Evolutionary conservation across 257 asterid genomes (phyloP), one percentile per base, ranked within the genome.

Genomic region (Salvia miltiorrhiza): DNA sequence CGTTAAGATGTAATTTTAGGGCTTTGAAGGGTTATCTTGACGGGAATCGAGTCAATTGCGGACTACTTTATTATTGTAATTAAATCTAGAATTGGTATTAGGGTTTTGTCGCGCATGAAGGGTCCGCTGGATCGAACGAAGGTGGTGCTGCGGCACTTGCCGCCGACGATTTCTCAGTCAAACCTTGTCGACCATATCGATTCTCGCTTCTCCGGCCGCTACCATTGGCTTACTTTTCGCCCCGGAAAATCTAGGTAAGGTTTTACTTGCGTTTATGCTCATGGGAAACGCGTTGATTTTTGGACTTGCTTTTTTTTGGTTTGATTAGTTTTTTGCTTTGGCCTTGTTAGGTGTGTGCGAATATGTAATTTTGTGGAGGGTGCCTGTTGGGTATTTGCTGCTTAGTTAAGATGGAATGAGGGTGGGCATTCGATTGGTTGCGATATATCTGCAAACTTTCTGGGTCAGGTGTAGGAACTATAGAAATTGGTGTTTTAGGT

Each of bases 101-200:
- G 95, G 96, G 92, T 83, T 85, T 86, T 80, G 65, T 71, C 71
- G 69, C 84, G 85, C 83, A 91, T 94, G 99, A 94, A 88, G 93
- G 96, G 97, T 39, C 84, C 84, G 78, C 75, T 87, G 78, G 97
- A 89, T 94, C 96, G 96, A 68, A 87, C 97, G 49, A 94, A 91
- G 86, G 96, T 88, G 80, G 97, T 94, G 95, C 82, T 94, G 74
- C 95, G 99, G 85, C 99, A 88, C 96, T 88, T 92, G 88, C 99
- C 98, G 84, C 96, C 99, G 54, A 78, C 94, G 76, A 87, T 94
- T 89, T 76, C 99, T 61, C 86, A 85, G 90, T 88, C 90, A n/a
- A 81, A 85, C 88, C 90, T 94, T 43, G 75, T 80, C 81, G 97
- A 94, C 74, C 95, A 87, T 68, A 78, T 92, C 63, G 96, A 89